These are phyloP conservation scores for Ciborinia camelliae DNA, from an alignment of 2,329 filamentous ascomycete species.

Conservation along the genomic window DNA sequence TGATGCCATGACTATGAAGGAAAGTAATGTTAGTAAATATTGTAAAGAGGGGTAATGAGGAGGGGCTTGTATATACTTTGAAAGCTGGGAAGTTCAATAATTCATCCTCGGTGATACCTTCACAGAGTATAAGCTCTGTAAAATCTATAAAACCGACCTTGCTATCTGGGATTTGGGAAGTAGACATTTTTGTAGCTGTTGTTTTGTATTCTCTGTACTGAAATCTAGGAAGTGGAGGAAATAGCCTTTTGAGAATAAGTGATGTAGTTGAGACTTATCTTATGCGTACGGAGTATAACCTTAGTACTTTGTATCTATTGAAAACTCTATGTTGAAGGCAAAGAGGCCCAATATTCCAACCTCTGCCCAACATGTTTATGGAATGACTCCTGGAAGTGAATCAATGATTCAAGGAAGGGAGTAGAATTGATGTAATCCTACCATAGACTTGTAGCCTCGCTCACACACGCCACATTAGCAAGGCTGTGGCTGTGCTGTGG, in stretches of 20 bases:
- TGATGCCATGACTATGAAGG: slow-evolving; percentile 15
- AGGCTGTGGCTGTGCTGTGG: not conserved
- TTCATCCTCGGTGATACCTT: slow-evolving; percentile 45
- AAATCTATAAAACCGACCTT: slow-evolving; percentile 43
- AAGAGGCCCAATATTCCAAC: not conserved
- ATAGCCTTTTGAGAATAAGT: slow-evolving; percentile 7
- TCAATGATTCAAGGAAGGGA: not conserved
- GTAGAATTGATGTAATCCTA: not conserved
- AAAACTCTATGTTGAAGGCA: not conserved
- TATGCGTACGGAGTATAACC: slow-evolving; percentile 5
- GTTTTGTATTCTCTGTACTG: not conserved
- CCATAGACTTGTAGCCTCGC: slow-evolving; percentile 2
- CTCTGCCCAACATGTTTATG: slow-evolving; percentile 1
- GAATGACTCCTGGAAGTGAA: not conserved
- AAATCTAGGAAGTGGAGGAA: not conserved
- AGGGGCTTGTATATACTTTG: slow-evolving; percentile 39
- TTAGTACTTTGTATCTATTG: not conserved
- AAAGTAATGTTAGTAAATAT: not conserved
- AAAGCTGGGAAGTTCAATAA: slow-evolving; percentile 49
- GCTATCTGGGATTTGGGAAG: slow-evolving; percentile 40
- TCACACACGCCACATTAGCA: not conserved
- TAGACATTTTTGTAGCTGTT: slow-evolving; percentile 37
- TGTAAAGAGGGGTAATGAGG: not conserved
- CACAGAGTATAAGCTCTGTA: slow-evolving; percentile 45
- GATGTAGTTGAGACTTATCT: not conserved